Evolutionary conservation across 805 yeast genomes (phyloP).

Genomic region (Suhomyces sp.): DNA sequence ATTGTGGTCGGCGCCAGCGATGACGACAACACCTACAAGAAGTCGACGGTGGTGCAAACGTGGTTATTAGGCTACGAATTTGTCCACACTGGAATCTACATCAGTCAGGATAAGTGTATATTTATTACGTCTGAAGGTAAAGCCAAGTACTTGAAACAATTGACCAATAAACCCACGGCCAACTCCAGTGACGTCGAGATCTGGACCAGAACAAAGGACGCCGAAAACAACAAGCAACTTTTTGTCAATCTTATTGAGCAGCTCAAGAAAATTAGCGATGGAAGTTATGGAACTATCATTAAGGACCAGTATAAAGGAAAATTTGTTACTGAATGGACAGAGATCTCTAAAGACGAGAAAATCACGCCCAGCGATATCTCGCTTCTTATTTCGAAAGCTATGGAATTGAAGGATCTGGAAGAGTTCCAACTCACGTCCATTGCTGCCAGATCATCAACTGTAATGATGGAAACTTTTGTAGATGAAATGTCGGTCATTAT

Average conservation of each 20-base stretch:
- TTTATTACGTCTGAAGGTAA: constrained; percentile 81
- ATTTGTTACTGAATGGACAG: constrained; percentile 78
- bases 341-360: constrained; percentile 23
- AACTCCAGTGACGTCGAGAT: constrained; percentile 46
- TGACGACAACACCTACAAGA: constrained; percentile 85
- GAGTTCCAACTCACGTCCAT: constrained; percentile 63
- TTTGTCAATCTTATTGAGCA: constrained; percentile 56
- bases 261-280: constrained; percentile 35
- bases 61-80: constrained; percentile 96
- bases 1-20: constrained; percentile 82
- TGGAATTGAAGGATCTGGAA: constrained; percentile 76
- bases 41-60: constrained; percentile 79
- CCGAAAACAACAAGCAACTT: constrained; percentile 64
- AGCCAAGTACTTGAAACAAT: constrained; percentile 69
- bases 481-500: constrained; percentile 85
- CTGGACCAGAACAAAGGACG: constrained; percentile 79
- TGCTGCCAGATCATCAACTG: constrained; percentile 76
- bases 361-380: constrained; percentile 46
- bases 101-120: constrained; percentile 56
- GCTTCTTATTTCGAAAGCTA: constrained; percentile 48
- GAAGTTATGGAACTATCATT: constrained; percentile 60
- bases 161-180: constrained; percentile 43
- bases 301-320: constrained; percentile 83
- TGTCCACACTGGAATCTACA: constrained; percentile 78
- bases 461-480: constrained; percentile 76